Conservation (phyloP, 2,329 filamentous ascomycete genomes). For the Apiospora phragmitis region DNA sequence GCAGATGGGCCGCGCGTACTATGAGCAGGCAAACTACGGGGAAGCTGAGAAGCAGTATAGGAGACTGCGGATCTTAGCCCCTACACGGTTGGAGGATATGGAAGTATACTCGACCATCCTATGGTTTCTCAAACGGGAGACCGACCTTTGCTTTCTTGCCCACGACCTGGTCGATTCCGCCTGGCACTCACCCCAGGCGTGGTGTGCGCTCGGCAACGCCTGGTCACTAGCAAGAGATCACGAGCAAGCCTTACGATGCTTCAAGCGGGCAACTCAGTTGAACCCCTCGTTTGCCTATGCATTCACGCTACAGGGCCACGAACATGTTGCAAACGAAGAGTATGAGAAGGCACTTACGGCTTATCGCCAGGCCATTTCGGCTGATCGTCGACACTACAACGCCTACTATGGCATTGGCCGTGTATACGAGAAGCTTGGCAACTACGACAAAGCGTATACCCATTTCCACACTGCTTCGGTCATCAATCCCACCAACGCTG, state of each 20-base stretch:
- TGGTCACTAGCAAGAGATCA: constrained; percentile 92
- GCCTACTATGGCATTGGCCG: constrained; percentile 90
- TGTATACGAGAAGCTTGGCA: constrained; percentile 88
- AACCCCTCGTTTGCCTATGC: constrained; percentile 92
- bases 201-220: constrained; percentile 93
- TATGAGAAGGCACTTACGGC: constrained; percentile 90
- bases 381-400: constrained; percentile 90
- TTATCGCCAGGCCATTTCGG: constrained; percentile 82
- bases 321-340: constrained; percentile 94
- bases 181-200: constrained; percentile 89
- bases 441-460: constrained; percentile 85
- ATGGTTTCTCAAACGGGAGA: constrained; percentile 95
- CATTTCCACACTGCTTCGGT: constrained; percentile 86
- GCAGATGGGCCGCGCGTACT: constrained; percentile 86
- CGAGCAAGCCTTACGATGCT: constrained; percentile 91
- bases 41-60: constrained; percentile 88
- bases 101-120: constrained; percentile 97
- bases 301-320: constrained; percentile 93
- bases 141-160: constrained; percentile 86
- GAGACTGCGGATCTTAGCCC: constrained; percentile 75
- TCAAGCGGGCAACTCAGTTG: constrained; percentile 90
- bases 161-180: constrained; percentile 87
- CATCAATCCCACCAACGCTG: constrained; percentile 93
- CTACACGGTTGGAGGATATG: constrained; percentile 88
- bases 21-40: constrained; percentile 83